Evolutionary conservation across 163 green algal species (phyloP), one percentile per base, ranked within the genome.

Genomic region (Trebouxiophyceae sp.): DNA sequence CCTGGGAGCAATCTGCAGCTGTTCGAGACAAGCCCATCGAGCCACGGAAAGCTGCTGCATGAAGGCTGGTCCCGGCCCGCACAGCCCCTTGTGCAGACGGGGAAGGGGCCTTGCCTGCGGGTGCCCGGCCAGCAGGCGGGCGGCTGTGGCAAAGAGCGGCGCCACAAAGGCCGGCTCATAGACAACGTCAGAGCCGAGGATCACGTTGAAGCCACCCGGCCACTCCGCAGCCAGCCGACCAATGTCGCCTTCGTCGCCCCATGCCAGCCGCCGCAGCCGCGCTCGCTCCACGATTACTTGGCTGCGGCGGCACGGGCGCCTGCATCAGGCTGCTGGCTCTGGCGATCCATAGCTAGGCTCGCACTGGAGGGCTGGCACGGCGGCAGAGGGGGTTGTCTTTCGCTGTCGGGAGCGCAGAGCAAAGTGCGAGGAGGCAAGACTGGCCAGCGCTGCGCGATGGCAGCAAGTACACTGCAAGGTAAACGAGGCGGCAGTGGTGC

Each of bases 221-320:
- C 58, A 65, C 0, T 66, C 54, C 5, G 19, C 6, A 23, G 33
- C 26, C 23, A 78, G 29, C 1, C 34, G 39, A n/a, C 30, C 3
- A 1, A 71, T 31, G 5, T 71, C 47, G 4, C 23, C 1, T 8
- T 29, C 30, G 44, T 74, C 30, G 8, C 56, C 66, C 66, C 66
- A 78, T 2, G n/a, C 33, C 5, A 78, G 58, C 16, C n/a, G 29
- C 54, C 29, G 50, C 62, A 74, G n/a, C 4, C 74, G 45, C 24
- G 74, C 61, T n/a, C 75, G 58, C 66, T 84, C 77, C 22, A 79
- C 70, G 0, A 81, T 19, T 2, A 82, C 59, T 16, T 62, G 32
- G 23, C 59, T 74, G 32, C 60, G 57, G n/a, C n/a, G n/a, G n/a
- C n/a, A n/a, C n/a, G n/a, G n/a, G n/a, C n/a, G n/a, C n/a, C n/a